phyloP scores from a whole-genome alignment of 305 asterid genomes.

The Fraxinus angustifolia region DNA sequence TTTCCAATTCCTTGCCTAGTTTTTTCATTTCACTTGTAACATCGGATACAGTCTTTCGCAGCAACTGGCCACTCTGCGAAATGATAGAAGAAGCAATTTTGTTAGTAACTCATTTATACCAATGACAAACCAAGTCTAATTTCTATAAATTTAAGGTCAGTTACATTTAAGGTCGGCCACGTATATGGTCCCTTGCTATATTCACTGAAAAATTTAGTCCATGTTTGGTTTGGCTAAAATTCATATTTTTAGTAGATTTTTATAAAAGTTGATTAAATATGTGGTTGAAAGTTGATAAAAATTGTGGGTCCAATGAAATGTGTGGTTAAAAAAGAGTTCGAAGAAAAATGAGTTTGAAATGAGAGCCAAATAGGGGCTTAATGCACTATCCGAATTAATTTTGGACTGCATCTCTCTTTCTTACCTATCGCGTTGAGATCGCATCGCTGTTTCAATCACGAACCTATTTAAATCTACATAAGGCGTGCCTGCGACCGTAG shows the following conservation, averaged over 20 bases:
- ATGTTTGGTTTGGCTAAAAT: neutral
- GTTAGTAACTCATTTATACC: neutral
- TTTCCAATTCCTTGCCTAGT: slow-evolving; percentile 28
- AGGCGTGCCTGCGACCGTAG: neutral
- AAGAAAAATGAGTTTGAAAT: neutral
- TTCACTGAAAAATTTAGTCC: neutral
- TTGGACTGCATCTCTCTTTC: neutral
- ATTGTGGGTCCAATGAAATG: neutral
- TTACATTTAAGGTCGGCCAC: neutral
- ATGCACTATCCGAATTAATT: neutral
- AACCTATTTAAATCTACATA: neutral
- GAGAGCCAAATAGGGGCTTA: neutral
- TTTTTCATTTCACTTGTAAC: slow-evolving; percentile 32
- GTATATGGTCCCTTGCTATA: neutral
- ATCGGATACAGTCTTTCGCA: slow-evolving; percentile 35
- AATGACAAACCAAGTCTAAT: neutral
- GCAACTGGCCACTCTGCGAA: slow-evolving; percentile 27
- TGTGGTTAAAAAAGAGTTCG: neutral
- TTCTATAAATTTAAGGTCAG: neutral
- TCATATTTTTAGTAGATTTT: neutral
- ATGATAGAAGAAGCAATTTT: neutral
- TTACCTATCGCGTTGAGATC: neutral
- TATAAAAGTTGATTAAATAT: neutral
- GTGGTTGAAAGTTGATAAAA: neutral
- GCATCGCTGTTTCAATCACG: neutral